Evolutionary conservation across 306 rosid genomes (phyloP), one percentile per base, ranked within the genome.

Genomic region (Dryas alaskensis): DNA sequence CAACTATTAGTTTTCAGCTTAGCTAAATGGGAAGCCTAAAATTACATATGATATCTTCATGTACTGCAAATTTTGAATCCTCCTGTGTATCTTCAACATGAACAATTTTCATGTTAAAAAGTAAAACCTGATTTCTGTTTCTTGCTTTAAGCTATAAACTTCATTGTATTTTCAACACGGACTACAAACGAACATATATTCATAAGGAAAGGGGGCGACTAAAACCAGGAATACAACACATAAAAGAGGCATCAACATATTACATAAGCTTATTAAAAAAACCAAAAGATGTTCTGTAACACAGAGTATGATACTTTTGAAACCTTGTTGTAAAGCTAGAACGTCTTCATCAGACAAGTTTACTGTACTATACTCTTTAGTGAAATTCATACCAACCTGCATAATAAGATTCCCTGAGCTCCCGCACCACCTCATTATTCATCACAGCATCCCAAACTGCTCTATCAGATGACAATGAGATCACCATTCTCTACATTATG

Each of bases 361-460:
- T 54, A 44, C 67, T 10, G 5, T 25, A 22, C 12, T 37, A n/a
- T 17, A 40, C n/a, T 37, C 22, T 13, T 27, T 48, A 1, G 2
- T 5, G 10, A 61, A 65, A 75, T 68, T 9, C 51, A 58, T n/a
- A 69, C 81, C 10, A 78, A 92, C 96, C 94, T 81, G 87, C 71
- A 60, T 57, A 60, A 69, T 82, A 64, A 6, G 85, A 78, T 17
- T 88, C 92, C 80, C 77, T 83, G 7, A 92, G 82, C 85, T 90
- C 89, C 8, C 76, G 83, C 67, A 92, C 94, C 66, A 49, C 86
- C 74, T 88, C 92, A 75, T 92, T 92, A 78, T 85, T 85, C 85
- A 87, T 60, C 66, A 92, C 86, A 42, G 96, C 96, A 42, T 92
- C 89, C 98, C 96, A 92, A 77, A 92, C 89, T 16, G 86, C 82